Base-by-base conservation (phyloP, 2,329 filamentous ascomycete species). In the Cordyceps javanica region DNA sequence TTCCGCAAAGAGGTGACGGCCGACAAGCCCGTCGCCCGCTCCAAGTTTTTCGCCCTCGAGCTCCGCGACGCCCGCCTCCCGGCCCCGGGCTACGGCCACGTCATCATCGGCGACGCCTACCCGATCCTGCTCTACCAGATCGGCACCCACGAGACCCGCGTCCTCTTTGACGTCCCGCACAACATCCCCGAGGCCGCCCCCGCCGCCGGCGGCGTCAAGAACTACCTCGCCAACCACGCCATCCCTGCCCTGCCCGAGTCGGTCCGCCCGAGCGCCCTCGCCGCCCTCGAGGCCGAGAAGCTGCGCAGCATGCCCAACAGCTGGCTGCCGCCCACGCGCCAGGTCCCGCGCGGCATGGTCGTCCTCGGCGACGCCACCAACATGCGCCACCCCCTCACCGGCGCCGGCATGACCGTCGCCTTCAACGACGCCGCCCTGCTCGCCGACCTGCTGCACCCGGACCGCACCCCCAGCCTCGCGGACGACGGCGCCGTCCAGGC, bases 341-440 rank as follows among this genome's bases (percentile, higher is more conserved):
- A 88, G 60, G 67, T 66, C 3, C 60, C 68, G 45, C 73, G 72
- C 46, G 88, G 89, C 68, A 82, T 96, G 60, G 80, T 96, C 50
- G 77, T 99, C 36, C 81, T 97, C 9, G 94, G 94, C 59, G 94
- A 99, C 70, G 93, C 94, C 14, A 87, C 96, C 81, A 99, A 99
- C 77, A 99, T 99, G 94, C 89, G 94, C n/a, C 94, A 99, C 74
- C 94, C 94, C 2, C 81, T 99, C 13, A 99, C 94, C 0, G 94
- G 94, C 55, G 94, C 94, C 63, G 94, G 94, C 65, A 99, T 99
- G 94, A 97, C 93, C 0, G 94, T 97, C 2, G 94, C 91, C 1
- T 89, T 99, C 72, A 96, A 93, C 74, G 94, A 99, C 68, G 92
- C 90, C 1, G 81, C 94, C 11, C 73, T 95, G 1, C 80, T 99